Percentiles rank a stretch among this genome's conserved stretches.
These are phyloP conservation scores for Diplodia seriata DNA, from an alignment of 2,329 filamentous ascomycete species.

Conservation along the genomic window DNA sequence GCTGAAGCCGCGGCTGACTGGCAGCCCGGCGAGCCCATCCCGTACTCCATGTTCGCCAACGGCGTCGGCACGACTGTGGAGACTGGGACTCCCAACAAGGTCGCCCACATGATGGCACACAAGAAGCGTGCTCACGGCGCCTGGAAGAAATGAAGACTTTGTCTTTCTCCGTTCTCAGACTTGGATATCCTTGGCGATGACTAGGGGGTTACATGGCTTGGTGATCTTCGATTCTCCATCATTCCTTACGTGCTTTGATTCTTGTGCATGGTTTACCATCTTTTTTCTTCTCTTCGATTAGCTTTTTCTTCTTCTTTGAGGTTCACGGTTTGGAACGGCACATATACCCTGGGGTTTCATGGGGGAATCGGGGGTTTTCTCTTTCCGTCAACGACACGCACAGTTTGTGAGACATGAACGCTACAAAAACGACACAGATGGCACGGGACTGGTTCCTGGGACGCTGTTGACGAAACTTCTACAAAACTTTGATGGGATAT, in stretches of 20 bases:
- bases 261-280: conserved; percentile 26
- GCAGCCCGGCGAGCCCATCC: conserved; percentile 26
- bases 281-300: conserved; percentile 7
- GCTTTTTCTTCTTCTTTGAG: background rate
- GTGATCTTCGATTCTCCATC: conserved; percentile 13
- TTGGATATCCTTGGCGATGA: background rate
- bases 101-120: conserved; percentile 28
- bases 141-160: conserved; percentile 14
- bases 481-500: conserved; percentile 6
- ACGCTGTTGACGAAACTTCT: conserved; percentile 4
- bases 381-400: conserved; percentile 10
- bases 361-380: background rate
- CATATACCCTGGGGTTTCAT: conserved; percentile 18
- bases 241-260: conserved; percentile 6
- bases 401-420: background rate
- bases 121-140: conserved; percentile 24
- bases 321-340: conserved; percentile 3
- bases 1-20: conserved; percentile 33
- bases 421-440: background rate
- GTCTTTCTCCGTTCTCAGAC: conserved; percentile 8
- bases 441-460: conserved; percentile 12
- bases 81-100: conserved; percentile 17
- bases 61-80: conserved; percentile 1
- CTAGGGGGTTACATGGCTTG: conserved; percentile 8
- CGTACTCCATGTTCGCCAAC: conserved; percentile 10